These are phyloP conservation scores for Penicillium occitanis DNA, from an alignment of 2,329 filamentous ascomycete species.

Conservation along the genomic window DNA sequence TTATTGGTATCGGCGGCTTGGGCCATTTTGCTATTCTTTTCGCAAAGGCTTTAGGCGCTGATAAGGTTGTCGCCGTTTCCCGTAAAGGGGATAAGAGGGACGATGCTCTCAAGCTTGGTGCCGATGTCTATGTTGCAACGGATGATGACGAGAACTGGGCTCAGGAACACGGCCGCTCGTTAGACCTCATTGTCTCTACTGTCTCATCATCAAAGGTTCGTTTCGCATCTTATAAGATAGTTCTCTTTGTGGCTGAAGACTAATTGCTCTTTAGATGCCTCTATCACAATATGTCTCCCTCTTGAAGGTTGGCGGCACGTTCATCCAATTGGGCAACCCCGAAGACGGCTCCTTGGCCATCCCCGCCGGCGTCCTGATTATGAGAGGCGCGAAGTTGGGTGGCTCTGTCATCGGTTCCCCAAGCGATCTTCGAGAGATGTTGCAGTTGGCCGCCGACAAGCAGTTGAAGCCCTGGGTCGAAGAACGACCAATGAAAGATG, in stretches of 20 bases:
- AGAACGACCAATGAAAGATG: slow-evolving; percentile 45
- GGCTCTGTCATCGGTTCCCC: slow-evolving; percentile 48
- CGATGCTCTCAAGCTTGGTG: slow-evolving; percentile 57
- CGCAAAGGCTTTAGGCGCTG: slow-evolving; percentile 68
- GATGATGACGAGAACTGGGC: slow-evolving; percentile 57
- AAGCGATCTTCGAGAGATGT: slow-evolving; percentile 46
- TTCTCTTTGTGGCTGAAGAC: not conserved
- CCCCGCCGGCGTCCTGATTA: slow-evolving; percentile 57
- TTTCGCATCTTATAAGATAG: not conserved
- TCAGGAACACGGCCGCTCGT: slow-evolving; percentile 46
- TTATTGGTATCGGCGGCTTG: slow-evolving; percentile 71
- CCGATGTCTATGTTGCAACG: slow-evolving; percentile 57
- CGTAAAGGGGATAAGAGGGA: slow-evolving; percentile 52
- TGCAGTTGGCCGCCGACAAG: slow-evolving; percentile 44
- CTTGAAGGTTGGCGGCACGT: slow-evolving; percentile 57
- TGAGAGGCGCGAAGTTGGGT: slow-evolving; percentile 50
- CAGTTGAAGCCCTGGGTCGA: slow-evolving; percentile 45
- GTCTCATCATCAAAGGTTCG: slow-evolving; percentile 53
- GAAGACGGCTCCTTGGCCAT: slow-evolving; percentile 58
- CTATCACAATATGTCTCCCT: slow-evolving; percentile 61
- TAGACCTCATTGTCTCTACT: slow-evolving; percentile 59
- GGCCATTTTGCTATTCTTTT: slow-evolving; percentile 30
- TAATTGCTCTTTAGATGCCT: slow-evolving; percentile 52
- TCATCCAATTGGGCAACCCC: slow-evolving; percentile 66
- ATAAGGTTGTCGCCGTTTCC: slow-evolving; percentile 60